Conservation (phyloP, 306 rosid genomes). For the Inga leiocalycina region DNA sequence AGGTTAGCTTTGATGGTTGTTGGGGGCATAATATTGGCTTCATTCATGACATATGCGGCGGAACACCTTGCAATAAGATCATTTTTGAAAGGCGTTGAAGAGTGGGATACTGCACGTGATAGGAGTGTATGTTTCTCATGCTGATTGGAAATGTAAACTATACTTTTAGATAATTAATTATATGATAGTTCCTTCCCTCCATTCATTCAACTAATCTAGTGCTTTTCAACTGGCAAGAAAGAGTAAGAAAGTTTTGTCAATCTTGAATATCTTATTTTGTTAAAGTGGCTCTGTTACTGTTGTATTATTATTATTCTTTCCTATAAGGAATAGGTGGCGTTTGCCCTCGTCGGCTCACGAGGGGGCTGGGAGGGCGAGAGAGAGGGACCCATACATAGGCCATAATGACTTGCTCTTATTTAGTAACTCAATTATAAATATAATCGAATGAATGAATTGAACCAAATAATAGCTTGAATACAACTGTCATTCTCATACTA, state of each 20-base stretch:
- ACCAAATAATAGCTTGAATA: background rate
- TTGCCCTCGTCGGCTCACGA: no score
- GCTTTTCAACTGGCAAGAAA: constrained; percentile 33
- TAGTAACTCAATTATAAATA: background rate
- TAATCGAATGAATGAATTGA: background rate
- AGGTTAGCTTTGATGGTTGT: constrained; percentile 93
- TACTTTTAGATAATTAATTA: background rate
- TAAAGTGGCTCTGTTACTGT: constrained; percentile 5
- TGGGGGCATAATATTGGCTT: constrained; percentile 81
- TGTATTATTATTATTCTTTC: constrained; percentile 46
- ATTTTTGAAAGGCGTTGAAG: constrained; percentile 78
- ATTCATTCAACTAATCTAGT: constrained; percentile 29
- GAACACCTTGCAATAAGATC: constrained; percentile 89
- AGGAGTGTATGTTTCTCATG: constrained; percentile 56
- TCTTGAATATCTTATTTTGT: constrained; percentile 15
- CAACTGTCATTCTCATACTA: background rate
- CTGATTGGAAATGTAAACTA: constrained; percentile 50
- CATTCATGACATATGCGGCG: constrained; percentile 94
- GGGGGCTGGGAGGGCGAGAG: no score
- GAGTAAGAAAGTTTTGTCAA: constrained; percentile 38
- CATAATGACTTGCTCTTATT: constrained; percentile 3
- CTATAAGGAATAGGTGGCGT: no score
- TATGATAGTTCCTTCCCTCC: background rate
- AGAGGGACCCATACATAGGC: no score
- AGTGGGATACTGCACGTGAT: constrained; percentile 56